phyloP scores from a whole-genome alignment of 495 filamentous ascomycete genomes.

The Amphirosellinia nigrospora region DNA sequence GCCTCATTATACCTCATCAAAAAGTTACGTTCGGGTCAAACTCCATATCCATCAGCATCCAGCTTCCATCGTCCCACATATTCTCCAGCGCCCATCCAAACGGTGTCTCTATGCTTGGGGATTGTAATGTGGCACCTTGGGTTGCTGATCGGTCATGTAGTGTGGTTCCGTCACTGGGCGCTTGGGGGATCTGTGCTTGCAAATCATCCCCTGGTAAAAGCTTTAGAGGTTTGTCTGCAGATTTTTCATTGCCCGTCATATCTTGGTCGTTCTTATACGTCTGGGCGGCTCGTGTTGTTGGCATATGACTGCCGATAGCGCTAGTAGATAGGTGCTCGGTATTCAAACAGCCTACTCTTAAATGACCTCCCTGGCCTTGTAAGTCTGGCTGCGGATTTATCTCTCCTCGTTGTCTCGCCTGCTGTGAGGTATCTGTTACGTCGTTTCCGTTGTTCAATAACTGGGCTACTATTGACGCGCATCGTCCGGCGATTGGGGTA shows the following conservation, averaged over 20 bases:
- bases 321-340: neutral
- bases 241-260: neutral
- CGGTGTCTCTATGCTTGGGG: neutral
- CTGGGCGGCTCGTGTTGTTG: neutral
- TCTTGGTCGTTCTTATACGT: too few relatives aligned
- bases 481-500: conserved; percentile 11
- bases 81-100: neutral
- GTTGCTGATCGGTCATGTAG: neutral
- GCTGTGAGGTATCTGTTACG: neutral
- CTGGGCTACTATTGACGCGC: conserved; percentile 6
- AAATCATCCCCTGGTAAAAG: neutral
- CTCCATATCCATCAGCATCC: conserved; percentile 13
- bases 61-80: conserved; percentile 6
- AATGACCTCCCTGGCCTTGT: neutral
- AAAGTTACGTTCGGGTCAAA: conserved; percentile 8
- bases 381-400: neutral
- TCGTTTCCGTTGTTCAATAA: neutral
- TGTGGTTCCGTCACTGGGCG: neutral
- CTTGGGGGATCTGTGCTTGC: neutral
- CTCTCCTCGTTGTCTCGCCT: neutral
- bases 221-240: too few relatives aligned
- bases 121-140: neutral
- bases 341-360: neutral
- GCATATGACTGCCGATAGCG: neutral
- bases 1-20: too few relatives aligned